phyloP scores from a whole-genome alignment of 2,329 filamentous ascomycete genomes.

The Spiromastix sp. region DNA sequence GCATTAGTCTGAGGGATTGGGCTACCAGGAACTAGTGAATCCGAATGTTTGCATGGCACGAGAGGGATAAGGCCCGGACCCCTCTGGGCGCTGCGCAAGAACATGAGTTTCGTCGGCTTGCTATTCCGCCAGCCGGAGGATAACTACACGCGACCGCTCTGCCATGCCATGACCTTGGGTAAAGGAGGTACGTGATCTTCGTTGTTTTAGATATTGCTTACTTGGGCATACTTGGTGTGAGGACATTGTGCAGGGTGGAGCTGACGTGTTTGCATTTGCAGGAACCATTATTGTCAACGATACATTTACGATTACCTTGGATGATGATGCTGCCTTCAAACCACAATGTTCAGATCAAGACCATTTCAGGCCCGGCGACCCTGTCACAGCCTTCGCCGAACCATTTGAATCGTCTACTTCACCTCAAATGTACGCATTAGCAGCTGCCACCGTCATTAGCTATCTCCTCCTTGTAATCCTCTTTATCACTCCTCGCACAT shows the following conservation, averaged over 20 bases:
- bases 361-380: too few relatives aligned
- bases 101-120: constrained; percentile 7
- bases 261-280: too few relatives aligned
- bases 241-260: too few relatives aligned
- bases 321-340: constrained; percentile 39
- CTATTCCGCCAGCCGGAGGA: constrained; percentile 1
- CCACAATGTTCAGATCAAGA: constrained; percentile 20
- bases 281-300: too few relatives aligned
- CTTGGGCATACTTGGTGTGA: too few relatives aligned
- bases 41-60: constrained; percentile 8
- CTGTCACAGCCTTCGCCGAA: constrained; percentile 45
- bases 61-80: constrained; percentile 1
- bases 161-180: constrained; percentile 1
- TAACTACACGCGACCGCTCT: not conserved
- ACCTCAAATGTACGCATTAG: constrained; percentile 86
- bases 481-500: constrained; percentile 87
- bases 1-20: too few relatives aligned
- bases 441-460: constrained; percentile 78
- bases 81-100: constrained; percentile 4
- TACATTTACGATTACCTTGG: constrained; percentile 34
- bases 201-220: not conserved
- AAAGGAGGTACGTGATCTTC: constrained; percentile 4
- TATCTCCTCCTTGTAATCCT: constrained; percentile 92
- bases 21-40: too few relatives aligned
- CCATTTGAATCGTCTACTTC: constrained; percentile 92